These are phyloP conservation scores for Rhodocollybia butyracea DNA, from an alignment of 768 basidiomycete genomes.

Conservation along the genomic window DNA sequence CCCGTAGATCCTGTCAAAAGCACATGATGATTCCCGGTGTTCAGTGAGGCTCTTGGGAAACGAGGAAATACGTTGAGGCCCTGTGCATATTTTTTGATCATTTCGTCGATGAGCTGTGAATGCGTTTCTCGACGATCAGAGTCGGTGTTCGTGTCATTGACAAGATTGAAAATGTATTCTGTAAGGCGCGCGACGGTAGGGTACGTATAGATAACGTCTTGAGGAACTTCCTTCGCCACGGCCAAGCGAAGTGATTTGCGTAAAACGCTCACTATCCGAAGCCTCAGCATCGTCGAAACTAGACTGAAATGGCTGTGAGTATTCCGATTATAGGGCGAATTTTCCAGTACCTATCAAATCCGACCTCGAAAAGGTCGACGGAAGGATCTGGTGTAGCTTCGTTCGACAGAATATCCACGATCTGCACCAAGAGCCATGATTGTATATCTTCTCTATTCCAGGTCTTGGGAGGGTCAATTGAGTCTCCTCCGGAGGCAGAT, in stretches of 20 bases:
- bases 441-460: background rate
- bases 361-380: conserved; percentile 3
- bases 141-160: background rate
- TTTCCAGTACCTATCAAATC: conserved; percentile 1
- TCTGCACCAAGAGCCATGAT: background rate
- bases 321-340: background rate
- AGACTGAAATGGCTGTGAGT: background rate
- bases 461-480: background rate
- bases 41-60: background rate
- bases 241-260: background rate
- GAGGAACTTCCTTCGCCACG: background rate
- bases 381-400: background rate
- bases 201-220: background rate
- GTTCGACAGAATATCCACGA: background rate
- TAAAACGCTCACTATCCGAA: background rate
- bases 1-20: conserved; percentile 32
- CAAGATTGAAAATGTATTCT: background rate
- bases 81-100: conserved; percentile 3
- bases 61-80: background rate
- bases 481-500: conserved; percentile 4
- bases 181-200: conserved; percentile 4
- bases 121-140: background rate
- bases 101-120: background rate
- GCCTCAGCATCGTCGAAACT: conserved; percentile 1
- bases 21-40: conserved; percentile 5